Base-by-base conservation (phyloP, 139 green algal species). In the Tetraselmis striata region DNA sequence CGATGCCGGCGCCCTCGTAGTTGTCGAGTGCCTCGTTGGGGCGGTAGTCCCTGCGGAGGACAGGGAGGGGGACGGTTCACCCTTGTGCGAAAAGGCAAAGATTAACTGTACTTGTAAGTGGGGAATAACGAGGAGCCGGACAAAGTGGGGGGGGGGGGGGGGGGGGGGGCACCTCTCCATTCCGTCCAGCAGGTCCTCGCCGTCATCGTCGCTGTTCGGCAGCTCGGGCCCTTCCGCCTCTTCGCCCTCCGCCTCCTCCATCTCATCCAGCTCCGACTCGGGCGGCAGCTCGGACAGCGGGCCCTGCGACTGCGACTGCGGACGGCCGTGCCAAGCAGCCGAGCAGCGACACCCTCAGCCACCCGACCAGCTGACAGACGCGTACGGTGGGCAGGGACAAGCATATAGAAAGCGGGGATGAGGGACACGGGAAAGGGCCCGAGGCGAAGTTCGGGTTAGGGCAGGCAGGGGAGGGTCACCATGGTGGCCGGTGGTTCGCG, bases 11-110 rank as follows among this genome's bases (percentile, higher is more conserved):
- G 1, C 59, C 77, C 75, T 99, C 96, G 83, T 98, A 99, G 28
- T 83, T 67, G 85, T 99, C 96, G 75, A 99, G 87, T 24, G 93
- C 82, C 1, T 90, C 83, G 81, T 95, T 97, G 2, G 89, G 82
- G n/a, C 92, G 91, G 85, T 99, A 99, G 86, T 99, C 96, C 32
- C 95, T 97, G 92, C 80, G 85, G 45, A 5, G n/a, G n/a, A 29
- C 32, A 27, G 75, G 58, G 1, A 29, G 22, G n/a, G n/a, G n/a
- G 28, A 80, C 2, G 5, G 26, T 25, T 22, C 31, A 27, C 0
- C 1, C 28, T 32, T 2, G 29, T 22, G 23, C 45, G 77, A 31
- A 58, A 2, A n/a, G 32, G 26, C 28, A 1, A 58, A 1, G 32
- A 26, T 11, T 24, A 30, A 31, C 1, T 32, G 67, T 0, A 1